Base-by-base conservation (phyloP, 331 rosid genomes). In the Ulmus americana region DNA sequence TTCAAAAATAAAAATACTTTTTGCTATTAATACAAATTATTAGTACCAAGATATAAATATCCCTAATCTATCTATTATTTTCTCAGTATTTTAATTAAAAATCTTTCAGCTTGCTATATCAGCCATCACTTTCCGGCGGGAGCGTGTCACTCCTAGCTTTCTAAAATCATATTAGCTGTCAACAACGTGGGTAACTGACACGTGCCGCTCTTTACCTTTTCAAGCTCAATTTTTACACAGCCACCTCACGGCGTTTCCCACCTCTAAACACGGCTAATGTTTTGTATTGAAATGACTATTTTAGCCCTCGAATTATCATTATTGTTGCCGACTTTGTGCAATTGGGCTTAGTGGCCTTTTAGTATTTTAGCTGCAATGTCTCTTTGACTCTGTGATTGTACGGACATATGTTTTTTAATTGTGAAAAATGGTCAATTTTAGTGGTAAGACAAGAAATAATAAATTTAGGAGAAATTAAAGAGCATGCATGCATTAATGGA, bases 101-200 rank as follows among this genome's bases (percentile, higher is more conserved):
- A 28, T 28, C 35, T 28, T 28, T 28, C 2, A 28, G 3, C 35
- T 28, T 28, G 50, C 8, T 38, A 1, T n/a, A 6, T 10, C 7
- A 42, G 74, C 62, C 46, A 71, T 81, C 84, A 22, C 71, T 86
- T 82, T 84, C 85, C 65, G 49, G 81, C 66, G 69, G 74, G 72
- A 71, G 82, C 70, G 55, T 44, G 63, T 58, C n/a, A 64, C 63
- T 52, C 51, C 65, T 10, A 38, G 58, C 80, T 83, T 77, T 64
- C 71, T 69, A 76, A 79, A 50, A 75, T 83, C 81, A 76, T 57
- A 86, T 79, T 78, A 88, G 88, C 86, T 88, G 96, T 80, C 79
- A 74, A 6, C 57, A 53, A 77, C 60, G 6, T n/a, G 8, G 55
- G 61, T 55, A 8, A 70, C 7, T 50, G 97, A 81, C 96, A 91